These are phyloP conservation scores for Neonectria magnoliae DNA, from an alignment of 2,329 filamentous ascomycete species.

Conservation along the genomic window DNA sequence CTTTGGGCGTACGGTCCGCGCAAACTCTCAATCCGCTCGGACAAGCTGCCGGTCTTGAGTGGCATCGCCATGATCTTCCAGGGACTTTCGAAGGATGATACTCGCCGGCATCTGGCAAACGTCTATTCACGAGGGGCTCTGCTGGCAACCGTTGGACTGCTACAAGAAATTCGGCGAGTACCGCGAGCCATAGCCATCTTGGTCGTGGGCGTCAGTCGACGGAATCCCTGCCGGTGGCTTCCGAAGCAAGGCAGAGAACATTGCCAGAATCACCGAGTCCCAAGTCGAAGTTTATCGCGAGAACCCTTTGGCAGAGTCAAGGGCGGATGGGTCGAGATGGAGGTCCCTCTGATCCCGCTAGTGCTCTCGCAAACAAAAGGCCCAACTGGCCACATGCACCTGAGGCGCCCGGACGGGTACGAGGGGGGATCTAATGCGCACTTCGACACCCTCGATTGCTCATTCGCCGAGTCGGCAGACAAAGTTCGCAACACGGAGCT, in stretches of 20 bases:
- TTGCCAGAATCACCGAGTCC: slow-evolving; percentile 3
- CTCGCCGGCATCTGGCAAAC: slow-evolving; percentile 21
- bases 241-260: background rate
- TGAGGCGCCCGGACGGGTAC: background rate
- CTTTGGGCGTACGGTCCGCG: slow-evolving; percentile 4
- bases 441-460: slow-evolving; percentile 6
- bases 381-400: slow-evolving; percentile 3
- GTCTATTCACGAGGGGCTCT: slow-evolving; percentile 7
- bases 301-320: slow-evolving; percentile 16
- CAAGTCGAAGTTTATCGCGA: slow-evolving; percentile 6
- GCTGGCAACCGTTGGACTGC: slow-evolving; percentile 11
- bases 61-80: slow-evolving; percentile 21
- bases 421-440: background rate
- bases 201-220: slow-evolving; percentile 27
- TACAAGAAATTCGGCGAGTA: slow-evolving; percentile 4
- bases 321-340: slow-evolving; percentile 6
- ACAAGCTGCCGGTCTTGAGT: slow-evolving; percentile 23
- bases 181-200: slow-evolving; percentile 31
- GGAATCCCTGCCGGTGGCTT: slow-evolving; percentile 1
- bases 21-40: slow-evolving; percentile 12
- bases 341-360: slow-evolving; percentile 8
- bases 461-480: background rate
- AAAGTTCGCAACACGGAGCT: slow-evolving; percentile 1
- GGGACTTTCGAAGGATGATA: slow-evolving; percentile 19
- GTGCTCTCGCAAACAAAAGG: background rate